Evolutionary conservation across 305 asterid genomes (phyloP).

Genomic region (Vinca major): DNA sequence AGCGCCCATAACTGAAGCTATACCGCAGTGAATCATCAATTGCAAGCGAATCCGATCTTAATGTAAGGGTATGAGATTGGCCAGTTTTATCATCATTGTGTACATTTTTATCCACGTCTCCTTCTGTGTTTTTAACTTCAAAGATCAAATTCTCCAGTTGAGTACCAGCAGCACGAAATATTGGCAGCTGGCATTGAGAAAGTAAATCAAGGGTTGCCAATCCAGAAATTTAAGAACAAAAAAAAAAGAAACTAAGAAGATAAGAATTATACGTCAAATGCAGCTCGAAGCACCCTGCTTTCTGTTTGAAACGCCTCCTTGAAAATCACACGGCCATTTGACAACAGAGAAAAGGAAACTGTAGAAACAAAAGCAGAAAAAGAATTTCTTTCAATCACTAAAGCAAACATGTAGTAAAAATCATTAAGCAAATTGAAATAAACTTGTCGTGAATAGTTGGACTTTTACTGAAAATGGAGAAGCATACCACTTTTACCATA

Average conservation of each 20-base stretch:
- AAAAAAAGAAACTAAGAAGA: neutral
- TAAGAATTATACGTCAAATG: conserved; percentile 26
- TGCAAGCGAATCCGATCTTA: conserved; percentile 32
- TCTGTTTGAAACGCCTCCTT: conserved; percentile 33
- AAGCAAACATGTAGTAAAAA: too few species aligned
- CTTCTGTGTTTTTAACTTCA: conserved; percentile 42
- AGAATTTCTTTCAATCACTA: neutral
- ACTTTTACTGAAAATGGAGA: neutral
- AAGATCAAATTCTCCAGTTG: conserved; percentile 38
- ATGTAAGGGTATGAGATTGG: conserved; percentile 36
- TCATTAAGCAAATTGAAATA: too few species aligned
- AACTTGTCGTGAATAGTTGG: too few species aligned
- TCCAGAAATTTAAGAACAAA: neutral
- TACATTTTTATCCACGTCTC: conserved; percentile 47
- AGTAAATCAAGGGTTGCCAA: conserved; percentile 7
- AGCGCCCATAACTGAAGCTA: conserved; percentile 43
- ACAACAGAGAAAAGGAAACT: conserved; percentile 26
- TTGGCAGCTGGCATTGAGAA: conserved; percentile 33
- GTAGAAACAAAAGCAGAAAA: neutral
- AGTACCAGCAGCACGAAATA: conserved; percentile 41
- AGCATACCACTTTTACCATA: conserved; percentile 45
- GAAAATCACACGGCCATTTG: conserved; percentile 21
- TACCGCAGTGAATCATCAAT: conserved; percentile 37
- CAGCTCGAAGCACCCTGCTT: conserved; percentile 37
- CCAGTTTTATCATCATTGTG: conserved; percentile 39